A percentile compares a stretch with the other conserved stretches of the same genome.
Conservation (phyloP, 257 asterid genomes). For the Linaria vulgaris region DNA sequence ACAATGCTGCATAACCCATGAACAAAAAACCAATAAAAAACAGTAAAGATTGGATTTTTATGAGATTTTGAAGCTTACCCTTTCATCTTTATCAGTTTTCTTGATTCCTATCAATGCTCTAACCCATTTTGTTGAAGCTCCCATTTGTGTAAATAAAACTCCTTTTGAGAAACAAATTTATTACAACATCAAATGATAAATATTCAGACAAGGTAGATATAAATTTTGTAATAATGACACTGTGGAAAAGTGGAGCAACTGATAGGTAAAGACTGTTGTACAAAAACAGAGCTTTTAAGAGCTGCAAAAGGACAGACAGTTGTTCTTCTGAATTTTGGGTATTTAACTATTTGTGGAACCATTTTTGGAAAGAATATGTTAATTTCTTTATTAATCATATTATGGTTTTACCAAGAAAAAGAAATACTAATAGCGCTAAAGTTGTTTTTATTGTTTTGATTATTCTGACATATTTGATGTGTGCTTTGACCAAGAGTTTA, state of each 20-base stretch:
- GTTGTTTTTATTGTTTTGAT: neutral
- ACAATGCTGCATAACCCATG: too few relatives aligned
- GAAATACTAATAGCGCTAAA: constrained; percentile 2
- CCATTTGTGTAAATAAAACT: constrained; percentile 50
- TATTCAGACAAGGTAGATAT: constrained; percentile 4
- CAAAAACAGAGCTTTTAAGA: constrained; percentile 28
- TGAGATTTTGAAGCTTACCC: constrained; percentile 45
- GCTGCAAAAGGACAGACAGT: constrained; percentile 24
- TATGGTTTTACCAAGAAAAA: constrained; percentile 22
- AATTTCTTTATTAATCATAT: neutral
- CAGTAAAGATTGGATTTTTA: constrained; percentile 24
- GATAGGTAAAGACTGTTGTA: constrained; percentile 21
- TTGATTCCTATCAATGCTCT: constrained; percentile 74
- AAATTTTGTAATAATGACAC: constrained; percentile 20
- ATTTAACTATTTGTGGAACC: constrained; percentile 3
- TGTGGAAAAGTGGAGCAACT: constrained; percentile 36
- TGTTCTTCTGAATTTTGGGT: constrained; percentile 27
- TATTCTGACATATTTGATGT: neutral
- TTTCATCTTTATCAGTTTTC: constrained; percentile 71
- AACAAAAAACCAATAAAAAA: neutral
- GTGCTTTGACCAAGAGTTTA: neutral
- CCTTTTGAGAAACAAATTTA: constrained; percentile 19
- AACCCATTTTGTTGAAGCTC: constrained; percentile 91
- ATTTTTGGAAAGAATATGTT: neutral
- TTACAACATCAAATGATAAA: neutral